phyloP scores from a whole-genome alignment of 1,139 yeast species.

The Nematodospora anomalae region DNA sequence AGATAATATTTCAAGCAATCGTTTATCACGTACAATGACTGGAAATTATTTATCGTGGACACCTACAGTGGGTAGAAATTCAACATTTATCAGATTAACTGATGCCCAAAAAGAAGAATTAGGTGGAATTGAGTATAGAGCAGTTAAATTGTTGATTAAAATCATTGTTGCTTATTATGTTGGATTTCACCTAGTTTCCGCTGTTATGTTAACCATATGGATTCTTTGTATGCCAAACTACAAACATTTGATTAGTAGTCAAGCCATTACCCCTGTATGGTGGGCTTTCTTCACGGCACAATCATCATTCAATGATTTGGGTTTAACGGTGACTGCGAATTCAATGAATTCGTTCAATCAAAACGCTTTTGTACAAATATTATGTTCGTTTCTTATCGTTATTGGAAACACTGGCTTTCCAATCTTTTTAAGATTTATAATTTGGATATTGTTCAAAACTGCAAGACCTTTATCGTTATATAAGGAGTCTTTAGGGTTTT shows the following conservation, averaged over 20 bases:
- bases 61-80: slow-evolving; percentile 94
- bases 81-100: slow-evolving; percentile 80
- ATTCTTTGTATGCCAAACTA: slow-evolving; percentile 47
- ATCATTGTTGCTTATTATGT: slow-evolving; percentile 67
- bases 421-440: slow-evolving; percentile 68
- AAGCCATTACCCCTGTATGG: slow-evolving; percentile 77
- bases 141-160: slow-evolving; percentile 72
- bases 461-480: slow-evolving; percentile 65
- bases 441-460: slow-evolving; percentile 73
- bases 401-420: slow-evolving; percentile 97
- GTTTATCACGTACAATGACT: slow-evolving; percentile 38
- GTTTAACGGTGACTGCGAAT: slow-evolving; percentile 74
- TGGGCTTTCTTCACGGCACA: slow-evolving; percentile 87
- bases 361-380: slow-evolving; percentile 63
- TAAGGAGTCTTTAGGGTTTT: slow-evolving; percentile 78
- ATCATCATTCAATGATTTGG: slow-evolving; percentile 81
- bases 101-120: slow-evolving; percentile 88
- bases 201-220: slow-evolving; percentile 67
- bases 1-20: slow-evolving; percentile 12
- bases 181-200: slow-evolving; percentile 68
- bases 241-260: slow-evolving; percentile 39
- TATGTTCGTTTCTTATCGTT: slow-evolving; percentile 67
- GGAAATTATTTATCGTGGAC: slow-evolving; percentile 80
- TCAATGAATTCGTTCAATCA: slow-evolving; percentile 69
- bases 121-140: slow-evolving; percentile 96